Base-by-base conservation (phyloP, 2,329 filamentous ascomycete genomes). In the Xylariaceae sp. region DNA sequence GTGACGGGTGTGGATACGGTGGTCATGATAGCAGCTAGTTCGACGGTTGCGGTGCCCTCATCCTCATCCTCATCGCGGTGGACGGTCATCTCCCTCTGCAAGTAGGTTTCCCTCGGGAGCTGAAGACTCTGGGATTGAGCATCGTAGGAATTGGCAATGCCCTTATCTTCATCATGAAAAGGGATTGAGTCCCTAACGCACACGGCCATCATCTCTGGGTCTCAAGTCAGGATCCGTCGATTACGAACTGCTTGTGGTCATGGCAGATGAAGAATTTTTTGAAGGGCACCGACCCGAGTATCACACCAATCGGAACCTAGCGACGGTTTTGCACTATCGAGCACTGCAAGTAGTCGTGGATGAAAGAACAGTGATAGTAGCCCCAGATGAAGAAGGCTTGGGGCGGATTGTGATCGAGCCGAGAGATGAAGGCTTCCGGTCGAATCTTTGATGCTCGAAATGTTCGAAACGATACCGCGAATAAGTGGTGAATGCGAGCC, bases 1-100 rank as follows among this genome's bases (percentile, higher is more conserved):
- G 81, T 81, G 16, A 82, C 81, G 3, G 81, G 81, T 48, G 80
- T 83, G n/a, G 81, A 82, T 3, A 77, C 69, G 20, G 76, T 74
- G 16, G 72, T 73, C 73, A 79, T 77, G 56, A 78, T 78, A 26
- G 76, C 75, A 37, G 75, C 73, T 44, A 79, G 64, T 59, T 79
- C 77, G 49, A 73, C 73, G 6, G 72, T 71, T n/a, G 75, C 75
- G 16, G 72, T 73, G 26, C 71, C 72, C 41, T 75, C 74, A 32
- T 76, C 72, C 40, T 72, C 67, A 50, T 70, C 58, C 3, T 67
- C 66, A 14, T 69, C 68, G n/a, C 60, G 59, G 46, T 70, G 62
- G 43, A 66, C 52, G 3, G 69, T 52, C 45, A 66, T 61, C 1
- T 70, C 65, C 50, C 65, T 63, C 48, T 68, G 61, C 23, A 66